Percentiles rank a stretch among this genome's conserved stretches.
Evolutionary conservation across 73 alveolate genomes (phyloP).

Genomic region (Paramecium caudatum): DNA sequence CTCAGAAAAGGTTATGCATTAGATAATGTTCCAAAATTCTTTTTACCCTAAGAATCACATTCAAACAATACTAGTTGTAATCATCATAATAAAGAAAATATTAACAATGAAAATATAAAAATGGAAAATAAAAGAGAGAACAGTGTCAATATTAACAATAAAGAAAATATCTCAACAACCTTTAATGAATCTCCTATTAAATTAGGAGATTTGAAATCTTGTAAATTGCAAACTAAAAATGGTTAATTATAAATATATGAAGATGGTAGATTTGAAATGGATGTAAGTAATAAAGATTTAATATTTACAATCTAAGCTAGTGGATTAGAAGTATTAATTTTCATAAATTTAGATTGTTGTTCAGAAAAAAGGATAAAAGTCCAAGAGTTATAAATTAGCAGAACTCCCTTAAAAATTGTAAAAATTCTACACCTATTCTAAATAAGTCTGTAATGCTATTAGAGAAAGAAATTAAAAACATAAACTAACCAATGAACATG

Average conservation of each 20-base stretch:
- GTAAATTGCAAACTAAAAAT: conserved; percentile 23
- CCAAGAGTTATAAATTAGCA: neutral
- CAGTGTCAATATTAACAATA: neutral
- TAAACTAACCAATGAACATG: conserved; percentile 25
- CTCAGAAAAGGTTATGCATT: neutral
- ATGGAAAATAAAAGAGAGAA: neutral
- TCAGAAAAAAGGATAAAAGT: neutral
- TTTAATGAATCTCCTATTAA: conserved; percentile 57
- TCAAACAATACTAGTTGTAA: conserved; percentile 20
- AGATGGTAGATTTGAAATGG: conserved; percentile 68
- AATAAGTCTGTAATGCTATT: conserved; percentile 46
- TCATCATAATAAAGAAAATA: conserved; percentile 55
- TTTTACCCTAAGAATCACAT: conserved; percentile 40
- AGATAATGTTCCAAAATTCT: conserved; percentile 35
- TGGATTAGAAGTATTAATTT: neutral
- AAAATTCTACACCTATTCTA: conserved; percentile 35
- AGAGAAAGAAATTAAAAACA: conserved; percentile 43
- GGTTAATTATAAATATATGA: conserved; percentile 28
- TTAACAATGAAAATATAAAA: neutral
- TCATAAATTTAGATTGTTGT: neutral
- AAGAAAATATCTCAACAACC: neutral
- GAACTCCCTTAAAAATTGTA: conserved; percentile 32
- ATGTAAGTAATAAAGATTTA: conserved; percentile 5
- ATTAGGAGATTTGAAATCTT: conserved; percentile 29
- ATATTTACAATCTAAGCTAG: neutral